Base-by-base conservation (phyloP, 345 rosid genomes). In the Brassica cretica region DNA sequence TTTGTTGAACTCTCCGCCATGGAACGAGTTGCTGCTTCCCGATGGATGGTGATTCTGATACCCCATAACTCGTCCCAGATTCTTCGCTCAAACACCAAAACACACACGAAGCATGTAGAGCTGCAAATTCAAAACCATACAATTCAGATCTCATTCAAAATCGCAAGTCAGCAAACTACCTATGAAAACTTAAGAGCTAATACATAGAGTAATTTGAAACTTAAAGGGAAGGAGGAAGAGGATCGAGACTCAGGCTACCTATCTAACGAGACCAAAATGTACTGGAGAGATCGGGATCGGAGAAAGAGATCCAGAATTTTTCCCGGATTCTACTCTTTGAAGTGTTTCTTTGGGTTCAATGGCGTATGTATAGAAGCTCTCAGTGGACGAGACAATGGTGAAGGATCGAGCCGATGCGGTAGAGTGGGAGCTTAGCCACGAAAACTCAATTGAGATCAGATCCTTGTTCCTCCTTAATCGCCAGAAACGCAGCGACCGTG, bases 21-120 rank as follows among this genome's bases (percentile, higher is more conserved):
- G 67, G 72, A 76, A 83, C 24, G 80, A 73, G 80, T n/a, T n/a
- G 3, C 60, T 67, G 14, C 71, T 82, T 58, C 78, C 82, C 16
- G 85, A 78, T 37, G 77, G 78, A 60, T 74, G 62, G 69, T 82
- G 64, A 5, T 60, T 84, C 33, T 86, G 76, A 62, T 77, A 83
- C 84, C 85, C 86, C 91, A 89, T 89, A 29, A 53, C 75, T 72
- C 71, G 74, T 75, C 67, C 72, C 81, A 76, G 75, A 56, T 69
- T 74, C 80, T 83, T 74, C 3, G 18, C n/a, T 72, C 41, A 79
- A 75, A 44, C 68, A 64, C 67, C 11, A 46, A 30, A 59, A 55
- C 66, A 66, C 73, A 76, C 14, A 32, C 44, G 66, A 58, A 65
- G 49, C 76, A 75, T 80, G 41, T 63, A 75, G 63, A 10, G 68